Conservation (phyloP, 176 grass and related monocot species). For the Cenchrus americanus region DNA sequence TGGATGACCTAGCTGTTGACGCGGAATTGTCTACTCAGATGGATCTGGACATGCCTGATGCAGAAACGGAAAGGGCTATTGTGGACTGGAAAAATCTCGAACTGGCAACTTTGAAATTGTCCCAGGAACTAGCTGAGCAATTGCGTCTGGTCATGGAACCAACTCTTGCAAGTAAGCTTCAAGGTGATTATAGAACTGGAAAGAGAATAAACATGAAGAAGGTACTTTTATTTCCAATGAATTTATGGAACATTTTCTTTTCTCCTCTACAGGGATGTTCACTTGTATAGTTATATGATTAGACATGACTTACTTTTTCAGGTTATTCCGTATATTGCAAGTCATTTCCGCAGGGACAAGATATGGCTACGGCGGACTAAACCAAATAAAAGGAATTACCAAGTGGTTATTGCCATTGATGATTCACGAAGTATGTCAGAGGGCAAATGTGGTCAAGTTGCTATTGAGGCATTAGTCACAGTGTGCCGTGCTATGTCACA, state of each 20-base stretch:
- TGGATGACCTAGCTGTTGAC: slow-evolving; percentile 35
- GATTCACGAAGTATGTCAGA: slow-evolving; percentile 96
- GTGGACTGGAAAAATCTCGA: slow-evolving; percentile 84
- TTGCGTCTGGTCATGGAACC: slow-evolving; percentile 95
- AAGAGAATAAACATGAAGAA: slow-evolving; percentile 99
- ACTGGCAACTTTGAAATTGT: slow-evolving; percentile 71
- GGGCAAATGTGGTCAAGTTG: slow-evolving; percentile 81
- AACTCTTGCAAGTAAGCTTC: slow-evolving; percentile 96
- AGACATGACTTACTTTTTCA: slow-evolving; percentile 37
- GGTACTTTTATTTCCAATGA: slow-evolving; percentile 52
- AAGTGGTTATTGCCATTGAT: slow-evolving; percentile 88
- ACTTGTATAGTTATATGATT: slow-evolving; percentile 28
- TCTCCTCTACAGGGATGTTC: slow-evolving; percentile 7
- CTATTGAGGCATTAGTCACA: slow-evolving; percentile 86
- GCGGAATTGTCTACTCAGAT: slow-evolving; percentile 44
- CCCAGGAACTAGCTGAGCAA: slow-evolving; percentile 93
- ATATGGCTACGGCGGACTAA: slow-evolving; percentile 93
- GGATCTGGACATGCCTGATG: slow-evolving; percentile 56
- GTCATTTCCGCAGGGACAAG: slow-evolving; percentile 88
- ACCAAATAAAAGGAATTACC: slow-evolving; percentile 96
- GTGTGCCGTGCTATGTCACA: slow-evolving; percentile 95
- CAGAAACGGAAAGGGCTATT: slow-evolving; percentile 47
- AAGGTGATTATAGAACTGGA: slow-evolving; percentile 99
- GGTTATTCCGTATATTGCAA: slow-evolving; percentile 98
- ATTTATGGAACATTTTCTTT: background rate